Evolutionary conservation across 805 yeast genomes (phyloP).

Genomic region (Barnettozyma sp.): DNA sequence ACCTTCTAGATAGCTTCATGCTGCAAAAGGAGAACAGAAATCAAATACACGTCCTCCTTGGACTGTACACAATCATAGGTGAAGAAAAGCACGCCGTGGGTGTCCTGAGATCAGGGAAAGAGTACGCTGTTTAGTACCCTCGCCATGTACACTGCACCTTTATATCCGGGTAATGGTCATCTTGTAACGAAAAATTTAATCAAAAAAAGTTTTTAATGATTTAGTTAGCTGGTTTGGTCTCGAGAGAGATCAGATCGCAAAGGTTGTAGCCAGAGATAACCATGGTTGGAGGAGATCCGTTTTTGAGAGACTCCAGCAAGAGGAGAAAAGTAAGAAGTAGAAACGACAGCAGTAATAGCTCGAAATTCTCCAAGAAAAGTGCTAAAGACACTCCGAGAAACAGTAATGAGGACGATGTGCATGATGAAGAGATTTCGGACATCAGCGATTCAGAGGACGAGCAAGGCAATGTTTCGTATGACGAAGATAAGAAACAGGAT

Average conservation of each 20-base stretch:
- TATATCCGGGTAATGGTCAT: too few species aligned
- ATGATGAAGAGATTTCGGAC: conserved; percentile 51
- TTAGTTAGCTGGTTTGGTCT: not conserved
- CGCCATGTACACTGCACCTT: too few species aligned
- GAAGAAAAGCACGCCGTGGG: conserved; percentile 25
- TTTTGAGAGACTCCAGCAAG: conserved; percentile 53
- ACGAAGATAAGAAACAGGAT: conserved; percentile 28
- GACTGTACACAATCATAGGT: conserved; percentile 28
- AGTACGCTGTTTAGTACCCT: too few species aligned
- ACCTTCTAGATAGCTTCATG: conserved; percentile 26
- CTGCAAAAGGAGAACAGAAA: not conserved
- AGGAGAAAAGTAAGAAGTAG: conserved; percentile 28
- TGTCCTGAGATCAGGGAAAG: conserved; percentile 12
- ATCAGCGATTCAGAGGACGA: conserved; percentile 44
- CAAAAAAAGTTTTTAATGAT: not conserved
- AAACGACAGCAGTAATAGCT: conserved; percentile 12
- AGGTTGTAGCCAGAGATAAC: conserved; percentile 33
- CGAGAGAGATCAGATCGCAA: too few species aligned
- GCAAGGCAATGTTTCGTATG: conserved; percentile 33
- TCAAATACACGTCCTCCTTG: conserved; percentile 22
- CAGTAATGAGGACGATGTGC: conserved; percentile 2
- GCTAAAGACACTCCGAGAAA: not conserved
- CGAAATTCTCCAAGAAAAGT: conserved; percentile 13
- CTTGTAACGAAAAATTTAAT: not conserved
- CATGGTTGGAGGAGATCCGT: conserved; percentile 56